Conservation (phyloP, 2,329 filamentous ascomycete genomes). For the Furcasterigmium sp. region DNA sequence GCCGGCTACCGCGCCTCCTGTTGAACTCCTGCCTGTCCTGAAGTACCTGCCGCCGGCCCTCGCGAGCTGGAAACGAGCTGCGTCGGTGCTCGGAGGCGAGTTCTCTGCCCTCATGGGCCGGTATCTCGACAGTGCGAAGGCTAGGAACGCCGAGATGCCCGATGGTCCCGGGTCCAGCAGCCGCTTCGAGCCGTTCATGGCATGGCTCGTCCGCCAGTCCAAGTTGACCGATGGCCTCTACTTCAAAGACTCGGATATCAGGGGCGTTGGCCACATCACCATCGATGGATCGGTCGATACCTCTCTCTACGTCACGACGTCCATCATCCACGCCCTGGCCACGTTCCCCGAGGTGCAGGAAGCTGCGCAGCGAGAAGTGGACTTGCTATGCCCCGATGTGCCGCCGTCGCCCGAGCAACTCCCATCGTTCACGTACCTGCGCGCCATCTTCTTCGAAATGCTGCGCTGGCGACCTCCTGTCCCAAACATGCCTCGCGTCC, state of each 20-base stretch:
- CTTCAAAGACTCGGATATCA: slow-evolving; percentile 3
- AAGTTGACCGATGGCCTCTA: slow-evolving; percentile 17
- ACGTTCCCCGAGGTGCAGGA: slow-evolving; percentile 14
- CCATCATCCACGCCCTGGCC: slow-evolving; percentile 16
- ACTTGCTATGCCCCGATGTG: slow-evolving; percentile 13
- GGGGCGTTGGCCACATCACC: background rate
- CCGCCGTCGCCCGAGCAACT: slow-evolving; percentile 23
- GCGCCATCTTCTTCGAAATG: slow-evolving; percentile 14
- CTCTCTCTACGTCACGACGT: background rate
- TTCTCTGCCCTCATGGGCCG: slow-evolving; percentile 33
- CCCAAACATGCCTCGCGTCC: slow-evolving; percentile 41
- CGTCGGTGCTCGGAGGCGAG: slow-evolving; percentile 26
- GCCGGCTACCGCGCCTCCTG: slow-evolving; percentile 18
- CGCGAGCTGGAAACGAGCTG: slow-evolving; percentile 41
- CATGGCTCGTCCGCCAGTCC: slow-evolving; percentile 32
- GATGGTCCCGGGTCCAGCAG: slow-evolving; percentile 18
- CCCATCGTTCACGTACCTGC: slow-evolving; percentile 15
- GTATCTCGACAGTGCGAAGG: slow-evolving; percentile 28
- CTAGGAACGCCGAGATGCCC: slow-evolving; percentile 16
- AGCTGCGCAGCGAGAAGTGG: slow-evolving; percentile 20
- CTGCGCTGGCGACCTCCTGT: slow-evolving; percentile 33
- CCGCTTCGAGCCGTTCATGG: slow-evolving; percentile 33
- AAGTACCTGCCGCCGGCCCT: slow-evolving; percentile 36
- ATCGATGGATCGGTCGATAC: slow-evolving; percentile 8
- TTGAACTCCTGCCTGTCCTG: slow-evolving; percentile 17